Percentiles rank a stretch among this genome's conserved stretches.
These are phyloP conservation scores for Exsudoporus frostii DNA, from an alignment of 768 basidiomycete genomes.

Conservation along the genomic window DNA sequence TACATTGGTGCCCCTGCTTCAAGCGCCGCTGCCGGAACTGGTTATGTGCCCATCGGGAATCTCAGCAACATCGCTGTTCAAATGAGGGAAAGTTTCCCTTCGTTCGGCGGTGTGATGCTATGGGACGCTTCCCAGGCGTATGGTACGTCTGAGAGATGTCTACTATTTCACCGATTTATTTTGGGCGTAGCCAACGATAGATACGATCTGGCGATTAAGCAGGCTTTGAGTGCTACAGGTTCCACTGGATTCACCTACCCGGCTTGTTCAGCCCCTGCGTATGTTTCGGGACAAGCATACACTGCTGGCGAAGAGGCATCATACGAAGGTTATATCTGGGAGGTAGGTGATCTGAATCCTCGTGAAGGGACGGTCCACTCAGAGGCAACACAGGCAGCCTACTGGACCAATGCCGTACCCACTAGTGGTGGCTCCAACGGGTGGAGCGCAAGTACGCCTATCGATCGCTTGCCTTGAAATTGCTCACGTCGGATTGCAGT, in stretches of 20 bases:
- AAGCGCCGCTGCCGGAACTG: constrained; percentile 39
- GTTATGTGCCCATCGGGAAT: constrained; percentile 35
- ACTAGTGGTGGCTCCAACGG: constrained; percentile 49
- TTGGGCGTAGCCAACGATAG: constrained; percentile 46
- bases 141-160: constrained; percentile 11
- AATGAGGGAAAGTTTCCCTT: constrained; percentile 39
- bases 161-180: constrained; percentile 2
- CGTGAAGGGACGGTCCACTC: background rate
- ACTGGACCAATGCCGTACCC: constrained; percentile 50
- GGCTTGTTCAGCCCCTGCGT: constrained; percentile 55
- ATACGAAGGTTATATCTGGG: constrained; percentile 62
- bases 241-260: constrained; percentile 68
- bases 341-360: constrained; percentile 37
- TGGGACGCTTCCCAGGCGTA: constrained; percentile 45
- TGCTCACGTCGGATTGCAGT: constrained; percentile 8
- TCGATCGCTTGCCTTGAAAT: background rate
- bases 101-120: constrained; percentile 44
- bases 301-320: constrained; percentile 50
- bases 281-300: constrained; percentile 47
- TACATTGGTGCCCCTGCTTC: constrained; percentile 44
- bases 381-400: constrained; percentile 50
- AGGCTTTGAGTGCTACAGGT: constrained; percentile 54
- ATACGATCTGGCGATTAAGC: constrained; percentile 60
- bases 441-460: constrained; percentile 58
- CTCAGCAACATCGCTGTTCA: constrained; percentile 33